Evolutionary conservation across 176 grass and related monocot species (phyloP), one percentile per base, ranked within the genome.

Genomic region (Alloteropsis semialata): DNA sequence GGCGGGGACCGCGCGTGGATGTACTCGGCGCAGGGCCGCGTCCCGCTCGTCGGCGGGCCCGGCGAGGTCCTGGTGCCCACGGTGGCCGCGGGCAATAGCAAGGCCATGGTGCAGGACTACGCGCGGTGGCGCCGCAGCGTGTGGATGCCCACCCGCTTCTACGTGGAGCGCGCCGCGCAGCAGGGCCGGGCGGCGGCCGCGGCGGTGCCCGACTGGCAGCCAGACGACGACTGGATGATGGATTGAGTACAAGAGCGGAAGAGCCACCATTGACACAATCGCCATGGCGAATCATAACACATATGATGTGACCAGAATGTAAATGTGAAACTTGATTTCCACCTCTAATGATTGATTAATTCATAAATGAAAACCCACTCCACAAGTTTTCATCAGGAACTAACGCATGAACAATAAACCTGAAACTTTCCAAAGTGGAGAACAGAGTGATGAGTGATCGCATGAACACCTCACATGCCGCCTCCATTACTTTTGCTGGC

Each of bases 121-220:
- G 9, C 2, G 71, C 71, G 62, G 17, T 82, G 85, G 85, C 78
- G 62, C 8, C n/a, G 72, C n/a, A 27, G 39, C 22, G 72, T 82
- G 50, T 69, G 62, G 62, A 53, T 82, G 85, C 72, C 71, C 3
- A 62, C 17, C 39, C 72, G 62, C 16, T 87, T 87, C 85, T 87
- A 41, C 38, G 10, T 69, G 39, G 38, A 82, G 79, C n/a, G 1
- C 38, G 73, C 48, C 19, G 32, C 15, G 13, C 21, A 46, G 25
- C 41, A 43, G 5, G 10, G 27, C 39, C 2, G 11, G 0, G 33
- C 29, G 5, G 56, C 56, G 10, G 10, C 2, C 8, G 12, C 24
- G 27, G 29, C 30, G 19, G 19, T 3, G 36, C 33, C 11, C 22
- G 46, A 14, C 18, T 27, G 5, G 7, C 8, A 1, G 29, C 29